Evolutionary conservation across 768 basidiomycete species (phyloP).

Genomic region (Hericium coralloides): DNA sequence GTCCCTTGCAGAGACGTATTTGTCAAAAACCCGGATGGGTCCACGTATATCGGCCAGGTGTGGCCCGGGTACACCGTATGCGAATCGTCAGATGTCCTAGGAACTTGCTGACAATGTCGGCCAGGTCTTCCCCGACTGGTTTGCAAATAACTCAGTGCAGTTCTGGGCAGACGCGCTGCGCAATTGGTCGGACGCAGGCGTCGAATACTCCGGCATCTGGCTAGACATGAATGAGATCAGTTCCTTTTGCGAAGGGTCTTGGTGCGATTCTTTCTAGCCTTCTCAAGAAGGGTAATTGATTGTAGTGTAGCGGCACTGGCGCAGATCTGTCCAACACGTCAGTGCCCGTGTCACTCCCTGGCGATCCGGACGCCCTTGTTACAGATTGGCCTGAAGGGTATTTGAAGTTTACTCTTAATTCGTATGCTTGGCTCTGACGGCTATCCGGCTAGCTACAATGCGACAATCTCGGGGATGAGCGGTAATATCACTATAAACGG

Average conservation of each 20-base stretch:
- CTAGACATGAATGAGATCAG: constrained; percentile 61
- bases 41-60: constrained; percentile 64
- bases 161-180: constrained; percentile 56
- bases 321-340: constrained; percentile 47
- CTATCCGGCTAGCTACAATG: constrained; percentile 42
- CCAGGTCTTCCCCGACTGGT: constrained; percentile 57
- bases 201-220: constrained; percentile 61
- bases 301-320: constrained; percentile 39
- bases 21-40: constrained; percentile 67
- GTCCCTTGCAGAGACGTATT: constrained; percentile 44
- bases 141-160: constrained; percentile 37
- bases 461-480: constrained; percentile 52
- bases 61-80: constrained; percentile 68
- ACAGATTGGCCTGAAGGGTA: constrained; percentile 66
- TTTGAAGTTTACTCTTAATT: neutral
- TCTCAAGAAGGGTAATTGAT: too few species aligned
- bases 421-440: neutral
- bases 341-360: constrained; percentile 48
- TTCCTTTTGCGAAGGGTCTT: constrained; percentile 52
- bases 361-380: constrained; percentile 42
- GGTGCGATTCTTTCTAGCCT: neutral
- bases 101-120: too few species aligned
- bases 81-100: neutral
- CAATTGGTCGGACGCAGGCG: constrained; percentile 43
- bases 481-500: constrained; percentile 72